These are phyloP conservation scores for Psilocybe cubensis DNA, from an alignment of 768 basidiomycete genomes.

Conservation along the genomic window DNA sequence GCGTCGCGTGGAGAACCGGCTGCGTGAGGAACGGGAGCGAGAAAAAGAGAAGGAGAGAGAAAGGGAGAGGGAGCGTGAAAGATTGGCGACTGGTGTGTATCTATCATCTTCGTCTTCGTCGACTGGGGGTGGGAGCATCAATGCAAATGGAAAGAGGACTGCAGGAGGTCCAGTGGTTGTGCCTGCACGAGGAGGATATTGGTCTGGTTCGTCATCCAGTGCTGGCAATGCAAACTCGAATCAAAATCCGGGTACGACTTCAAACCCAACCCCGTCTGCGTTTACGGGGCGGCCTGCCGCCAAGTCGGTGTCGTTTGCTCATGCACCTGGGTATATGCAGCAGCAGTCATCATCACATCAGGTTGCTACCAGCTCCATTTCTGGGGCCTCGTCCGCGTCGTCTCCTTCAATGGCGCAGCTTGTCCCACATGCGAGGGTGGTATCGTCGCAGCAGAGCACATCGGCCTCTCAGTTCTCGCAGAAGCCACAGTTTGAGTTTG, in stretches of 20 bases:
- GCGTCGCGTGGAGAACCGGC: constrained; percentile 63
- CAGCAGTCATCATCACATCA: constrained; percentile 3
- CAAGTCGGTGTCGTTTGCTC: constrained; percentile 53
- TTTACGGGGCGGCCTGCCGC: constrained; percentile 46
- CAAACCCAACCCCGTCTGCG: constrained; percentile 10
- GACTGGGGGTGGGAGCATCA: constrained; percentile 19
- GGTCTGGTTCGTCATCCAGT: neutral
- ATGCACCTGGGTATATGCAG: constrained; percentile 24
- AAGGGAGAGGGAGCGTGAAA: constrained; percentile 35
- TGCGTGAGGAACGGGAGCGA: constrained; percentile 45
- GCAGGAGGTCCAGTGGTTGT: constrained; percentile 17
- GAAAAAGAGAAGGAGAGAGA: constrained; percentile 36
- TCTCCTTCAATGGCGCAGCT: no score
- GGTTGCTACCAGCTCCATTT: neutral
- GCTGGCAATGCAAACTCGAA: neutral
- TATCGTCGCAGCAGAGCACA: neutral
- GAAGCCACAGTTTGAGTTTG: constrained; percentile 16
- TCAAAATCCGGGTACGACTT: neutral
- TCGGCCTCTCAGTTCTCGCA: constrained; percentile 6
- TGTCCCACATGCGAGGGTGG: neutral
- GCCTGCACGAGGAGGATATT: constrained; percentile 15
- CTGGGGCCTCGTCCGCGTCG: neutral
- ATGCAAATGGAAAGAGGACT: constrained; percentile 37
- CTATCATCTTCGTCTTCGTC: constrained; percentile 10
- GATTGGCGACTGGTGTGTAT: constrained; percentile 29